Evolutionary conservation across 2,329 filamentous ascomycete species (phyloP), one percentile per base, ranked within the genome.

Genomic region (Lizonia empirigonia): DNA sequence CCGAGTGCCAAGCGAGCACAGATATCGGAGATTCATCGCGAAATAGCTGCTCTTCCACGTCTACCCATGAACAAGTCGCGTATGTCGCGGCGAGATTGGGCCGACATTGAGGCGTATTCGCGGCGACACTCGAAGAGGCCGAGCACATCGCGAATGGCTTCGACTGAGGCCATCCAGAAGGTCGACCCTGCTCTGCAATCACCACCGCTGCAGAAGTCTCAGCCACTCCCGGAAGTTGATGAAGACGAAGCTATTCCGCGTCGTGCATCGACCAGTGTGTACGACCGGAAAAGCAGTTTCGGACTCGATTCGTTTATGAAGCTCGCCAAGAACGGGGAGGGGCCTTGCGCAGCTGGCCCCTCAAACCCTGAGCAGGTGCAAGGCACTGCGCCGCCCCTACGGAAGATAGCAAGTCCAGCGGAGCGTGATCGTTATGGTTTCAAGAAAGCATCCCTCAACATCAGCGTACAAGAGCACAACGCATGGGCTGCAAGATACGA

Each of bases 401-500:
- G 58, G 12, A 65, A 61, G 22, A 58, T 59, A 13, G 32, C 55
- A 16, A 56, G 53, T 9, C 64, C 69, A 10, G 65, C 74, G 5
- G 74, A 76, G 27, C 85, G 91, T 45, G 92, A 97, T 71, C 84
- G 90, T 13, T 96, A 97, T 66, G 93, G 93, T 3, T 97, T 97
- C 77, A 90, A 91, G 60, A 97, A 97, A 71, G 83, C 85, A 29
- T 93, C 86, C 32, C 87, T 92, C 59, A 87, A 95, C 66, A 82
- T 96, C 56, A 88, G 83, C 1, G 76, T 86, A 16, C 81, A 88
- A 51, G 83, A 92, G 68, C 96, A 95, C 68, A 90, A 97, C 64
- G 77, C 80, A 1, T 97, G 93, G 93, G 85, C 91, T 61, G 76
- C 76, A 13, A 79, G 79, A 4, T 97, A 97, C 70, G 84, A 82